A percentile compares a stretch with the other conserved stretches of the same genome.
Conservation (phyloP, 441 rosid genomes). For the Brassica balearica region DNA sequence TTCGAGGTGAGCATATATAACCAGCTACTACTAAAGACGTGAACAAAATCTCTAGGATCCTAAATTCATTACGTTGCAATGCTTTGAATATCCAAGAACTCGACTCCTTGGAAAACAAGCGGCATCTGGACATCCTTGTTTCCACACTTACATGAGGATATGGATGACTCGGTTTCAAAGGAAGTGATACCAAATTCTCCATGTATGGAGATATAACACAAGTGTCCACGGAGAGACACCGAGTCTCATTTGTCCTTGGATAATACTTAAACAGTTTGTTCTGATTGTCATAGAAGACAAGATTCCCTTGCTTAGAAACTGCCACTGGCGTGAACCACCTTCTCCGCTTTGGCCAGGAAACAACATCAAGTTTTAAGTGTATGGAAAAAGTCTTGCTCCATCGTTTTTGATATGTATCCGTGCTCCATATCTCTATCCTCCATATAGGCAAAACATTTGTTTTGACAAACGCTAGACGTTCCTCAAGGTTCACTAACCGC, state of each 20-base stretch:
- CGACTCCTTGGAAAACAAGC: slow-evolving; percentile 6
- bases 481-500: not conserved
- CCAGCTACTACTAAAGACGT: slow-evolving; percentile 8
- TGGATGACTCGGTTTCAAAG: not conserved
- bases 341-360: not conserved
- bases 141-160: not conserved
- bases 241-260: not conserved
- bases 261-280: not conserved
- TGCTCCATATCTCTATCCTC: not conserved
- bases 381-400: not conserved
- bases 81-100: not conserved
- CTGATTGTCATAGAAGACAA: not conserved
- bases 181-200: not conserved
- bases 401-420: not conserved
- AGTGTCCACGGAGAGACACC: not conserved
- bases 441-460: not conserved
- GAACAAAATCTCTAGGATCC: not conserved
- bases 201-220: not conserved
- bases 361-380: not conserved
- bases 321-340: not conserved
- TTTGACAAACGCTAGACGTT: not conserved
- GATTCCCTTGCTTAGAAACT: not conserved
- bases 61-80: not conserved
- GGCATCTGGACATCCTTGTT: slow-evolving; percentile 7
- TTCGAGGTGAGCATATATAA: not conserved